Base-by-base conservation (phyloP, 768 basidiomycete genomes). In the Pulveroboletus frians region DNA sequence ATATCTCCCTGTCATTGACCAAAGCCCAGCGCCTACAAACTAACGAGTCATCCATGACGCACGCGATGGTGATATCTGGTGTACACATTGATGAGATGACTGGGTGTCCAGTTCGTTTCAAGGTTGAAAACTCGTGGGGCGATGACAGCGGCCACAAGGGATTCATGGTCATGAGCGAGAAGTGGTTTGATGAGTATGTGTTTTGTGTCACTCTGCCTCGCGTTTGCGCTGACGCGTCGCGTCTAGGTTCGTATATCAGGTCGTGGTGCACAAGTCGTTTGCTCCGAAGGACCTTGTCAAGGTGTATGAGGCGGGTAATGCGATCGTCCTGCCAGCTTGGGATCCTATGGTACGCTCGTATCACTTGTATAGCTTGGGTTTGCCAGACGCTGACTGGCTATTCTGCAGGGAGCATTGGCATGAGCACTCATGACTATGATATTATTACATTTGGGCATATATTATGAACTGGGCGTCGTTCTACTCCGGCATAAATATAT, bases 111-210 rank as follows among this genome's bases (percentile, higher is more conserved):
- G 69, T 94, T 17, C 79, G 92, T n/a, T 98, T 92, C 78, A 91
- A 92, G 69, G 90, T 98, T 17, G 95, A 98, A 76, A 98, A 98
- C 72, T 88, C 85, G 3, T 98, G 95, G 95, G 88, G 90, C 14
- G 81, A 83, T 23, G 70, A 71, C 0, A 76, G 75, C 0, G 87
- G 92, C 21, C 75, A 92, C 56, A 84, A 92, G 57, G 94, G 94
- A 6, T 94, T 83, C 69, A 91, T 88, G 70, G 81, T 95, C 59
- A 94, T 95, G 92, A 89, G 83, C 42, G 88, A 90, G 56, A 73
- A 72, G 37, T 98, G 95, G 94, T 97, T 97, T 68, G 84, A 86
- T 48, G 76, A 97, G 86, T 91, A 58, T 60, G 87, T 75, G 5
- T 43, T 49, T 39, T 46, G 20, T 39, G 45, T 43, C 14, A 29